Evolutionary conservation across 2,329 filamentous ascomycete genomes (phyloP), one percentile per base, ranked within the genome.

Genomic region (Madurella mycetomatis): DNA sequence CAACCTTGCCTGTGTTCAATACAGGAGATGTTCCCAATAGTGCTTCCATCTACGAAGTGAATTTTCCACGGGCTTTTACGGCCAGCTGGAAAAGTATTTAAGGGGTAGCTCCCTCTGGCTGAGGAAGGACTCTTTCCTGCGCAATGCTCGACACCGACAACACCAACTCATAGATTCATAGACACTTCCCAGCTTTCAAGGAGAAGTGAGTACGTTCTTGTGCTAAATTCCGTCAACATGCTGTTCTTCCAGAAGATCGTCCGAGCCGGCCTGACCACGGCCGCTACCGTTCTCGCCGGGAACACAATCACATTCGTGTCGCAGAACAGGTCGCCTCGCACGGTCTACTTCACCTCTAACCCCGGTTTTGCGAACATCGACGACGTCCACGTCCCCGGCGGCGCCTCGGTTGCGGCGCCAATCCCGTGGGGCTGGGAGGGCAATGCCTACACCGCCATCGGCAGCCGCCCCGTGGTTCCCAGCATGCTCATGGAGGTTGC

Each of bases 241-340:
- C 11, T 37, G 11, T 37, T 11, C 34, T 37, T 15, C 53, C 84
- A 84, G 80, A 76, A 76, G 65, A 82, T 82, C 73, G 61, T 72
- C 64, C 69, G 68, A 57, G 62, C 78, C 65, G 68, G 76, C 61
- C 69, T 72, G 61, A 60, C 77, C 56, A 66, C 67, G 49, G 67
- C 72, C 57, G 73, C 76, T 60, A 74, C 73, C 55, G 68, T 73
- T 57, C 61, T 74, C 51, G 79, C 77, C 55, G 67, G 65, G 65
- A 78, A 76, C 69, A 69, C 70, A 37, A 70, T 86, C 64, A 81
- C 78, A 61, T 84, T 86, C 72, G 64, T 77, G 69, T 83, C 80
- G 62, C 77, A 83, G 48, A 83, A 86, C 66, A 62, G 68, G 55
- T 71, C 69, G 34, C 66, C 69, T 55, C 77, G 80, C 67, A 76